Base-by-base conservation (phyloP, 1,284 basidiomycete species). In the Ustilago xerochloae region DNA sequence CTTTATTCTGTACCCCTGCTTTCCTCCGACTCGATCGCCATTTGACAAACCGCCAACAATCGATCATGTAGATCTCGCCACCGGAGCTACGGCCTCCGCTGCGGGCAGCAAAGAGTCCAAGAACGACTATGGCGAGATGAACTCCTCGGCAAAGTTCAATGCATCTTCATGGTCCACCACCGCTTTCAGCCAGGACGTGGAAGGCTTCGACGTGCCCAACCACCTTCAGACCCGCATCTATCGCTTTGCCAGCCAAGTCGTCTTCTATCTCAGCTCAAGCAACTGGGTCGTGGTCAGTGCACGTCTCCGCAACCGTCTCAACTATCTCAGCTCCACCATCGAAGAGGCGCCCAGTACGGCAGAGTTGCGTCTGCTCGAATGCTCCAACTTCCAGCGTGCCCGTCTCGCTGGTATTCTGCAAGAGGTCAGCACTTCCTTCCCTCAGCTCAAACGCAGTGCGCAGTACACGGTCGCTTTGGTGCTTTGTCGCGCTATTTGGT, bases 231-330 rank as follows among this genome's bases (percentile, higher is more conserved):
- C 73, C 16, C 57, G 63, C 50, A 86, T 88, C 76, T 85, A 85
- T 20, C 81, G 84, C 50, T 83, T 84, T 52, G 83, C 86, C 6
- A 91, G 92, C 13, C 90, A 91, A 47, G 90, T 96, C 76, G 88
- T 97, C 43, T 95, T 92, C 83, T 91, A 92, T 81, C 88, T 97
- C 15, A 95, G 94, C 7, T 90, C 92, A 0, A 92, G 92, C 20
- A 97, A 97, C 81, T 97, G 94, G 94, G 85, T 87, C 32, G 88
- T 93, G 8, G 91, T 97, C 18, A 89, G 92, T 72, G 86, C 88
- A 22, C 89, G 92, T 18, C 88, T 96, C 63, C 89, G 90, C 60
- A 87, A 87, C 45, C 91, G 92, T 84, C 91, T 94, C 41, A 88
- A 88, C 71, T 88, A 86, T 63, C 88, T 91, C 54, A 77, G 90